Percentiles rank a stretch among this genome's conserved stretches.
Evolutionary conservation across 306 rosid genomes (phyloP).

Genomic region (Coriaria nepalensis): DNA sequence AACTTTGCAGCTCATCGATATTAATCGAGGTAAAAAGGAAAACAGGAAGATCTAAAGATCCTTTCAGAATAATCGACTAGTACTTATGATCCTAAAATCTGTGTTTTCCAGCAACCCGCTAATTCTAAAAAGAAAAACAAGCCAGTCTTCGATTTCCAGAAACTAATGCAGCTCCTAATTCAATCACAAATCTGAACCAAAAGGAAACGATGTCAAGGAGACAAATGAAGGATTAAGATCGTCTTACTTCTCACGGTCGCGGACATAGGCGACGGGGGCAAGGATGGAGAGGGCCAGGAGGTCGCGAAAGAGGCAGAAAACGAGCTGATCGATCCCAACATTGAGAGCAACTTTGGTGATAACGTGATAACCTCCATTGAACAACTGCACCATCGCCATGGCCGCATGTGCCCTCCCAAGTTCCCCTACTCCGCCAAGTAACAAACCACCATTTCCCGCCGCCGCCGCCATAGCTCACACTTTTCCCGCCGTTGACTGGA

Average conservation of each 20-base stretch:
- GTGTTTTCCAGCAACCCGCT: too few relatives aligned
- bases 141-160: too few relatives aligned
- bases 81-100: too few relatives aligned
- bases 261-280: slow-evolving; percentile 52
- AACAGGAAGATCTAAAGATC: too few relatives aligned
- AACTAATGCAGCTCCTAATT: too few relatives aligned
- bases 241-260: slow-evolving; percentile 61
- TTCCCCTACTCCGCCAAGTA: slow-evolving; percentile 18
- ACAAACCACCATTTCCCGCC: slow-evolving; percentile 20
- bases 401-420: slow-evolving; percentile 56
- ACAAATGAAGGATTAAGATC: not conserved
- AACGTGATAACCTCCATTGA: slow-evolving; percentile 84
- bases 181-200: not conserved
- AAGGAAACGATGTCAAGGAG: not conserved
- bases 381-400: slow-evolving; percentile 61
- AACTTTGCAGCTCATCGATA: too few relatives aligned
- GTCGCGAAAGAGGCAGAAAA: slow-evolving; percentile 70
- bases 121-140: too few relatives aligned
- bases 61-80: too few relatives aligned
- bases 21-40: too few relatives aligned
- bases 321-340: slow-evolving; percentile 72
- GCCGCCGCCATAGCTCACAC: slow-evolving; percentile 16
- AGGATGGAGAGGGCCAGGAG: slow-evolving; percentile 59
- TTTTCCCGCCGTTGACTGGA: slow-evolving; percentile 2
- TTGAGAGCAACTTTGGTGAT: slow-evolving; percentile 87